A percentile compares a stretch with the other conserved stretches of the same genome.
phyloP scores from a whole-genome alignment of 78 protist genomes.

The Protostelium mycophagum region DNA sequence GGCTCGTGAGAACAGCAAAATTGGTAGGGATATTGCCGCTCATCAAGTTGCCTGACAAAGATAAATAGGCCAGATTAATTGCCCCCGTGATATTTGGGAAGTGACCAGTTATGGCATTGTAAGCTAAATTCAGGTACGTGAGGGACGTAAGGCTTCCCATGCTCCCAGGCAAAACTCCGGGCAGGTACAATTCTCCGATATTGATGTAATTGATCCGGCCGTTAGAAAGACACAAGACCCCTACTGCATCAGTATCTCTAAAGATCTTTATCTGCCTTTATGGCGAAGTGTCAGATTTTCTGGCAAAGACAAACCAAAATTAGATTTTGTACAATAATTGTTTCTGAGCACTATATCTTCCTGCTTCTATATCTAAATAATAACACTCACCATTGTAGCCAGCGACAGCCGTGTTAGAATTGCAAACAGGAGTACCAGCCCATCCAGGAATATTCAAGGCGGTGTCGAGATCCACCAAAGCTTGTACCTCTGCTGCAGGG shows the following conservation, averaged over 20 bases:
- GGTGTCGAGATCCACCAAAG: too few relatives aligned
- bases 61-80: too few relatives aligned
- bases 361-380: not conserved
- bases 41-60: not conserved
- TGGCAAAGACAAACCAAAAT: too few relatives aligned
- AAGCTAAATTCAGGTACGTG: not conserved
- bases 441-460: not conserved
- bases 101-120: not conserved
- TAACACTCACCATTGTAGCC: not conserved
- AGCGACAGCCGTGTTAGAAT: not conserved
- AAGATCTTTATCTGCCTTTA: too few relatives aligned
- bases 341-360: too few relatives aligned
- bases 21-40: not conserved
- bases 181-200: not conserved
- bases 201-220: not conserved
- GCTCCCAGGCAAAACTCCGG: too few relatives aligned
- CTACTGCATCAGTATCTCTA: too few relatives aligned
- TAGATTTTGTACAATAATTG: too few relatives aligned
- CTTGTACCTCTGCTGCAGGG: too few relatives aligned
- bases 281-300: too few relatives aligned
- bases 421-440: not conserved
- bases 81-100: not conserved
- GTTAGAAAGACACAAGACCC: not conserved
- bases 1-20: not conserved
- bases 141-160: too few relatives aligned